phyloP scores from a whole-genome alignment of 164 flowering plant genomes.

The Macadamia tetraphylla region DNA sequence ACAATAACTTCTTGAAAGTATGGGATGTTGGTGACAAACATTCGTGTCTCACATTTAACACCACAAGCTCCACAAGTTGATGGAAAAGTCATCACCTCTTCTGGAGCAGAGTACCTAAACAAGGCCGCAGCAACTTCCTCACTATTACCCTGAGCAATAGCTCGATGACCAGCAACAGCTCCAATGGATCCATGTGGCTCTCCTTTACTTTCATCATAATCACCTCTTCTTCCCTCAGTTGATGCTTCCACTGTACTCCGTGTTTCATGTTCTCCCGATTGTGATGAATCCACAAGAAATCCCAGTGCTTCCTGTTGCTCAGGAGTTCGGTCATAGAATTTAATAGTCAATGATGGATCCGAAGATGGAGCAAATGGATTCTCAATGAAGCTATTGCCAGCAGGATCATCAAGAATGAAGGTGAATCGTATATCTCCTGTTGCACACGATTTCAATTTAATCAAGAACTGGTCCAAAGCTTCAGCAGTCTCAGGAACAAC shows the following conservation, averaged over 20 bases:
- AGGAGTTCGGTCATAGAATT: constrained; percentile 80
- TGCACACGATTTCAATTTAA: constrained; percentile 73
- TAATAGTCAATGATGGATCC: constrained; percentile 73
- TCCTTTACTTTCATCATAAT: constrained; percentile 16
- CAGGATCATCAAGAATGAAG: constrained; percentile 89
- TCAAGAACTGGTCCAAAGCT: constrained; percentile 75
- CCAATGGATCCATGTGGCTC: constrained; percentile 80
- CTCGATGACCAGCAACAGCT: constrained; percentile 62
- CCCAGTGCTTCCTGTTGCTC: constrained; percentile 81
- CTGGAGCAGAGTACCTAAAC: constrained; percentile 88
- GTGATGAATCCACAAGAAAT: constrained; percentile 51
- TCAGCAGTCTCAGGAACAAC: constrained; percentile 82
- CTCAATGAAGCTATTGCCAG: constrained; percentile 97
- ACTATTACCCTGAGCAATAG: constrained; percentile 81
- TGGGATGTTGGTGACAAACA: constrained; percentile 86
- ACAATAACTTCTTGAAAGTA: constrained; percentile 96
- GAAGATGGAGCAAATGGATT: constrained; percentile 84
- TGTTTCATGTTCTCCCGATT: constrained; percentile 19
- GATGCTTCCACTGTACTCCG: constrained; percentile 22
- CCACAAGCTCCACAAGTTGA: constrained; percentile 94
- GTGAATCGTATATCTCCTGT: constrained; percentile 61
- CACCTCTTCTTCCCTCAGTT: constrained; percentile 15
- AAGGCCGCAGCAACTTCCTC: constrained; percentile 71
- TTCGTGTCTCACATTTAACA: constrained; percentile 67
- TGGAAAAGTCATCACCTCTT: constrained; percentile 97